A percentile compares a stretch with the other conserved stretches of the same genome.
Evolutionary conservation across 1,284 basidiomycete genomes (phyloP).

Genomic region (Farysia itapuensis): DNA sequence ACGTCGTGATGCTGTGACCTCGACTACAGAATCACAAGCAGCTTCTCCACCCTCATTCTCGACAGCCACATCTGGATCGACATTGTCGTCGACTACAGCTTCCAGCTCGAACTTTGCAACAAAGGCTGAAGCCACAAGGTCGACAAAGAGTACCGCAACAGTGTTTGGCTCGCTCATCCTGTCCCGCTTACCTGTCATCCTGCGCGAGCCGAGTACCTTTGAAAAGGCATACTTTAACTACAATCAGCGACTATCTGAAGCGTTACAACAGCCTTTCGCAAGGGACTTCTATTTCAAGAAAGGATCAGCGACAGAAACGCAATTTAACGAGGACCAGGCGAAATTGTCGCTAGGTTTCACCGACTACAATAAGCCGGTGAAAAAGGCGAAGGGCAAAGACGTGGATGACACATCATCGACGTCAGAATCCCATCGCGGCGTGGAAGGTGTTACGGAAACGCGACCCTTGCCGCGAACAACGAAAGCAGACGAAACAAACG

Average conservation of each 20-base stretch:
- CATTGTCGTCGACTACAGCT: constrained; percentile 4
- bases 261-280: constrained; percentile 84
- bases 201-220: constrained; percentile 74
- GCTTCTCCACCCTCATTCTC: constrained; percentile 4
- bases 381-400: constrained; percentile 7
- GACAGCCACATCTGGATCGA: constrained; percentile 4
- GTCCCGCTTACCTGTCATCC: constrained; percentile 80
- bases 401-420: constrained; percentile 1
- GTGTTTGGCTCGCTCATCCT: constrained; percentile 69
- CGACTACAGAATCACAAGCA: constrained; percentile 7
- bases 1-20: constrained; percentile 3
- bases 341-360: constrained; percentile 27
- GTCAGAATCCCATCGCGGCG: background rate
- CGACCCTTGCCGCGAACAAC: constrained; percentile 59
- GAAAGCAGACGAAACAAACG: constrained; percentile 69
- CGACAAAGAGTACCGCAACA: no score
- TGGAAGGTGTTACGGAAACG: constrained; percentile 62
- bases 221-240: constrained; percentile 85
- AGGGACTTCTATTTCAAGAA: constrained; percentile 93
- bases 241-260: constrained; percentile 78
- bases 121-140: no score
- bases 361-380: constrained; percentile 8
- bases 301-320: constrained; percentile 80
- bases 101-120: no score
- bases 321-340: constrained; percentile 67